Conservation (phyloP, 2,329 filamentous ascomycete species). For the Diaporthe aspalathi region DNA sequence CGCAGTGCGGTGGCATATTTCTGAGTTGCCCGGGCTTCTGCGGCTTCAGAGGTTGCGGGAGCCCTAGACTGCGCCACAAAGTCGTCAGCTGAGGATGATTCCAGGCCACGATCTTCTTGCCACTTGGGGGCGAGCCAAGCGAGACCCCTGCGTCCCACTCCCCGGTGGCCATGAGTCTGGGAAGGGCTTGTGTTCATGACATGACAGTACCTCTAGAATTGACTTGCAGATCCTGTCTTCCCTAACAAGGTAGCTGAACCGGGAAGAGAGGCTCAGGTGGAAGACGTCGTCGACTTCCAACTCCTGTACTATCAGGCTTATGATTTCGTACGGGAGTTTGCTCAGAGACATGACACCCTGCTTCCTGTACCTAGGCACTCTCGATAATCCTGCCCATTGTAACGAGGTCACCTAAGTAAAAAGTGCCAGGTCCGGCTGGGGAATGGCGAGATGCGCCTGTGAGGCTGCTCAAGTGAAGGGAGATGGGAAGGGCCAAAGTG, state of each 20-base stretch:
- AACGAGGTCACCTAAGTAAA: not conserved
- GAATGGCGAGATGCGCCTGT: not conserved
- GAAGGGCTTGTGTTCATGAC: constrained; percentile 38
- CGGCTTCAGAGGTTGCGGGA: constrained; percentile 47
- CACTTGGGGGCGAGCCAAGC: not conserved
- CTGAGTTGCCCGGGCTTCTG: constrained; percentile 46
- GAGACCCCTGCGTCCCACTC: not conserved
- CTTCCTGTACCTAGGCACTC: not conserved
- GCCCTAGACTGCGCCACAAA: constrained; percentile 48
- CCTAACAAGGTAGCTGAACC: constrained; percentile 61
- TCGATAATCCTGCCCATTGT: constrained; percentile 23
- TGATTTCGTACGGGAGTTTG: constrained; percentile 71
- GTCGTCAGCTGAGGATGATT: constrained; percentile 41
- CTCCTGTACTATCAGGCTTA: constrained; percentile 66
- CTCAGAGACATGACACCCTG: constrained; percentile 48
- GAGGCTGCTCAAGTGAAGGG: no score
- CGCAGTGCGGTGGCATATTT: constrained; percentile 65
- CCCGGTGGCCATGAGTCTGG: not conserved
- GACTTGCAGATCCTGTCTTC: constrained; percentile 68
- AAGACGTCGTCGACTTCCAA: constrained; percentile 70
- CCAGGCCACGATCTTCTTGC: not conserved
- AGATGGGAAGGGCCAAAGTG: not conserved
- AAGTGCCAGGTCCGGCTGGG: not conserved
- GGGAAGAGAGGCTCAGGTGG: constrained; percentile 64
- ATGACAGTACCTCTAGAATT: constrained; percentile 64